These are phyloP conservation scores for Geotrichum bryndzae DNA, from an alignment of 1,139 yeast species.

Conservation along the genomic window DNA sequence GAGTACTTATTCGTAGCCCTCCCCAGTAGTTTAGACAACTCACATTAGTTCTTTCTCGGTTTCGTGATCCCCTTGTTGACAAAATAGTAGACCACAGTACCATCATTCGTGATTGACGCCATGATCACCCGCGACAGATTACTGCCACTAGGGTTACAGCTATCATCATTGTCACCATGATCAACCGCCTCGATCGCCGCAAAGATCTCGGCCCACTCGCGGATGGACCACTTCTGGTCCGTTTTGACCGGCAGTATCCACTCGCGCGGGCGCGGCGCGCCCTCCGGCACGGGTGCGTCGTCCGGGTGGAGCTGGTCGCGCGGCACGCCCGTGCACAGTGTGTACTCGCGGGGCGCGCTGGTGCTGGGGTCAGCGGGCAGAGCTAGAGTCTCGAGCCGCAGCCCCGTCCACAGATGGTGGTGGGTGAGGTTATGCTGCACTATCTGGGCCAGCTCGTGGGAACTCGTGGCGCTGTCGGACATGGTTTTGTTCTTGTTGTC, in stretches of 20 bases:
- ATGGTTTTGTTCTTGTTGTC: no score
- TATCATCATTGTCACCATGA: not conserved
- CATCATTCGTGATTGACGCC: conserved; percentile 57
- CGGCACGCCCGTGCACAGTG: conserved; percentile 16
- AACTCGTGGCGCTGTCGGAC: not conserved
- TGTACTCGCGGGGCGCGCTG: not conserved
- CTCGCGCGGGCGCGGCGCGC: conserved; percentile 3
- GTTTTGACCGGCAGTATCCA: conserved; percentile 17
- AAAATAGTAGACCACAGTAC: conserved; percentile 62
- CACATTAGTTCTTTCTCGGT: conserved; percentile 46
- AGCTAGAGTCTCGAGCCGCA: not conserved
- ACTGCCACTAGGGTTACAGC: not conserved
- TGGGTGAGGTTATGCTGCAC: conserved; percentile 12
- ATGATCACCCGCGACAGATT: conserved; percentile 41
- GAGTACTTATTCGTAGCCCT: no score
- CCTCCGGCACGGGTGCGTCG: conserved; percentile 1
- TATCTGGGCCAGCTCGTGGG: conserved; percentile 5
- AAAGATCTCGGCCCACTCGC: conserved; percentile 33
- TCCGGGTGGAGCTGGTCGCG: conserved; percentile 17
- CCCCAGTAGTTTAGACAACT: no score
- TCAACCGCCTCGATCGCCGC: conserved; percentile 21
- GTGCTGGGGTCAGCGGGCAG: not conserved
- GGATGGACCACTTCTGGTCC: conserved; percentile 30
- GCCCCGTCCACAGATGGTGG: conserved; percentile 14
- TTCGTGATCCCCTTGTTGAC: conserved; percentile 56